Percentiles rank a stretch among this genome's conserved stretches.
These are phyloP conservation scores for Rubia occidens DNA, from an alignment of 305 asterid genomes.

Conservation along the genomic window DNA sequence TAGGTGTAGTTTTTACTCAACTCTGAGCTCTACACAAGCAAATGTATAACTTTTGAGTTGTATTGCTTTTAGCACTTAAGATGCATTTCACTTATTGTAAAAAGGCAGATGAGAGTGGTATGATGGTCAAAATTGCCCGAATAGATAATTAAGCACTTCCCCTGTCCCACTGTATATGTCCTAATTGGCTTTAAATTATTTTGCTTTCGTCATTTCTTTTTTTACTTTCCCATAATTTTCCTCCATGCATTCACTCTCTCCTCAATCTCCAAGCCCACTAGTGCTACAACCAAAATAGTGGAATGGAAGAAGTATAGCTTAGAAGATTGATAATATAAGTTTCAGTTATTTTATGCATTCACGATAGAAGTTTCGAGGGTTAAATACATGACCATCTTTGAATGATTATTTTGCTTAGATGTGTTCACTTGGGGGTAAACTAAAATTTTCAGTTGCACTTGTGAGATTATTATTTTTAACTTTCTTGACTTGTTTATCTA, in stretches of 20 bases:
- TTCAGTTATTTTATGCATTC: background rate
- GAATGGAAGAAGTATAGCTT: background rate
- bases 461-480: background rate
- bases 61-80: background rate
- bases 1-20: conserved; percentile 22
- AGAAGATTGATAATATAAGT: too few relatives aligned
- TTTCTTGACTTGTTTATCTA: background rate
- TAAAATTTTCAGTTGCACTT: background rate
- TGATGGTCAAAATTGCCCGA: background rate
- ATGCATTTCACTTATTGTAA: background rate
- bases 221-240: background rate
- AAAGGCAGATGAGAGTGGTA: background rate
- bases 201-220: background rate
- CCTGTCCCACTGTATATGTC: background rate
- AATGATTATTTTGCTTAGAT: background rate
- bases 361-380: background rate
- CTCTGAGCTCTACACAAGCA: background rate
- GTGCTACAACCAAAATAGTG: background rate
- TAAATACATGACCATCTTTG: background rate
- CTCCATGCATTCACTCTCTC: background rate
- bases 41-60: conserved; percentile 3
- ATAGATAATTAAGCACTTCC: background rate
- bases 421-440: background rate
- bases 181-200: background rate
- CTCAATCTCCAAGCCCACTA: background rate